Percentiles rank a stretch among this genome's conserved stretches.
Conservation (phyloP, 1,284 basidiomycete genomes). For the Cutaneotrichosporon arboriforme region DNA sequence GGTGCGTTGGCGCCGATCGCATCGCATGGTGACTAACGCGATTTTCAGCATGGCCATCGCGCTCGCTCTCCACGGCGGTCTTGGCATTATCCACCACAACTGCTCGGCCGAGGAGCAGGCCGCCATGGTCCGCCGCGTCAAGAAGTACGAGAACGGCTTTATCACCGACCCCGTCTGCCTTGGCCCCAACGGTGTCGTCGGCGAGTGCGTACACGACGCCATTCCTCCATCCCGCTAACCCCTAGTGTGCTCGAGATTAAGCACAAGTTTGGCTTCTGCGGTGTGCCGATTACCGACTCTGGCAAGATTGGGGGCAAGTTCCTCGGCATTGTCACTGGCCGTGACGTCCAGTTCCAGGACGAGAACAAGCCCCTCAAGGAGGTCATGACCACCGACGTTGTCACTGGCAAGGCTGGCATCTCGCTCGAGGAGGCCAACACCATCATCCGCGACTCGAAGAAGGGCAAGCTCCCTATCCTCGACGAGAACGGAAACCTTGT, state of each 20-base stretch:
- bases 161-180: slow-evolving; percentile 91
- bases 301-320: slow-evolving; percentile 85
- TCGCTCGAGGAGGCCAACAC: slow-evolving; percentile 89
- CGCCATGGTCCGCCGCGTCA: slow-evolving; percentile 93
- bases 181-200: slow-evolving; percentile 69
- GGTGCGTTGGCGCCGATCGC: slow-evolving; percentile 41
- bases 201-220: slow-evolving; percentile 53
- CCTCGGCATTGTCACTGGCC: slow-evolving; percentile 91
- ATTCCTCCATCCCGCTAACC: background rate
- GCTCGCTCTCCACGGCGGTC: slow-evolving; percentile 89
- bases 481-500: slow-evolving; percentile 68
- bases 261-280: slow-evolving; percentile 85
- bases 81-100: slow-evolving; percentile 99
- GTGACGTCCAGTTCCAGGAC: slow-evolving; percentile 91
- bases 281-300: slow-evolving; percentile 94
- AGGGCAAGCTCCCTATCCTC: slow-evolving; percentile 93
- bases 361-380: slow-evolving; percentile 63
- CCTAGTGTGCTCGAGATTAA: slow-evolving; percentile 82
- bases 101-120: slow-evolving; percentile 84
- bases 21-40: slow-evolving; percentile 5
- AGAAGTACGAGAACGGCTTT: slow-evolving; percentile 98
- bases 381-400: slow-evolving; percentile 83
- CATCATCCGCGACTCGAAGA: slow-evolving; percentile 93
- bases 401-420: slow-evolving; percentile 77
- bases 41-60: slow-evolving; percentile 82